phyloP scores from a whole-genome alignment of 371 early-diverging fungal genomes.

The Mortierella sp. region DNA sequence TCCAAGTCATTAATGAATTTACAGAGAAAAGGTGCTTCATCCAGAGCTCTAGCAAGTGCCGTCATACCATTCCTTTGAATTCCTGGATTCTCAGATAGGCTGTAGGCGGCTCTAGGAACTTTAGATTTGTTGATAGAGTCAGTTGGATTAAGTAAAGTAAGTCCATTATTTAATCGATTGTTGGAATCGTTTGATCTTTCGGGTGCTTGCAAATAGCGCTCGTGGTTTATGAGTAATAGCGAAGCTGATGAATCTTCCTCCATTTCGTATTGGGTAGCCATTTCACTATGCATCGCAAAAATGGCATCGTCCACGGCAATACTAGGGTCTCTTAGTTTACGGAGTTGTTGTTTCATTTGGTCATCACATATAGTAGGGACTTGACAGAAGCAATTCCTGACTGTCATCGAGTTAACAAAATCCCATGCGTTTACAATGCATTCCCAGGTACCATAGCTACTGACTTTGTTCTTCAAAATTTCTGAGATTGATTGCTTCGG shows the following conservation, averaged over 20 bases:
- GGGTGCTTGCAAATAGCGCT: too few species aligned
- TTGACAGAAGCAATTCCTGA: slow-evolving; percentile 5
- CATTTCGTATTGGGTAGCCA: too few species aligned
- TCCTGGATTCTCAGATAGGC: background rate
- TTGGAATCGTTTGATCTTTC: too few species aligned
- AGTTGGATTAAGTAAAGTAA: background rate
- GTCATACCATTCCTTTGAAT: background rate
- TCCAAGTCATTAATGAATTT: background rate
- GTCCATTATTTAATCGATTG: too few species aligned
- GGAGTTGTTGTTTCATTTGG: background rate
- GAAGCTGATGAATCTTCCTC: too few species aligned
- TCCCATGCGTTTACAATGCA: slow-evolving; percentile 6
- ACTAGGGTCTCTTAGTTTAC: background rate
- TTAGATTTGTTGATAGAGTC: background rate
- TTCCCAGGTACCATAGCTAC: background rate
- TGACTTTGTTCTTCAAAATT: background rate
- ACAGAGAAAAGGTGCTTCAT: background rate
- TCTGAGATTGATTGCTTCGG: background rate
- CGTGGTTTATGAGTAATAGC: too few species aligned
- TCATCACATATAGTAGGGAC: background rate
- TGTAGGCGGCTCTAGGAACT: background rate
- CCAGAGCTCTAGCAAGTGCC: background rate
- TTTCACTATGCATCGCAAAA: too few species aligned
- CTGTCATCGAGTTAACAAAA: background rate
- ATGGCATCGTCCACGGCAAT: background rate